Conservation (phyloP, 2,329 filamentous ascomycete species). For the Ophiosphaerella korrae region DNA sequence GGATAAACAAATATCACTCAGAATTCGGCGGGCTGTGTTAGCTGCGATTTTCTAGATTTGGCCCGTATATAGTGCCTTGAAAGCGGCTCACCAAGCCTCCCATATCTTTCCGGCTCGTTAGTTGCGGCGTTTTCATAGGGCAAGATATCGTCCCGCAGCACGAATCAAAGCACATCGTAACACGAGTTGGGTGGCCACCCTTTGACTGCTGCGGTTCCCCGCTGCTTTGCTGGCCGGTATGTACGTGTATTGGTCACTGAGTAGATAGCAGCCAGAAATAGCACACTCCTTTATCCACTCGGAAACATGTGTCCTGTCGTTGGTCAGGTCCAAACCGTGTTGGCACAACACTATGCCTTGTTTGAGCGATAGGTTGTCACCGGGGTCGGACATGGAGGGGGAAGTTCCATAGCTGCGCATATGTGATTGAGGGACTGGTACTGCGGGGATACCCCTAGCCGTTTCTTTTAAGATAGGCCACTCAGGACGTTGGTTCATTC, state of each 20-base stretch:
- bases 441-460: too few relatives aligned
- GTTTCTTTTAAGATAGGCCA: not conserved
- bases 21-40: too few relatives aligned
- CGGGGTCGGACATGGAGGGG: conserved; percentile 8
- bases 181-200: not conserved
- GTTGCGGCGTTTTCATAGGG: not conserved
- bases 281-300: not conserved
- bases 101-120: too few relatives aligned
- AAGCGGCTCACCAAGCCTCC: too few relatives aligned
- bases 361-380: not conserved
- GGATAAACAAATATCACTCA: too few relatives aligned
- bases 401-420: not conserved
- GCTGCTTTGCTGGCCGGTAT: not conserved
- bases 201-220: conserved; percentile 8
- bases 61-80: too few relatives aligned
- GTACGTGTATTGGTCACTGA: not conserved
- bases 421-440: too few relatives aligned
- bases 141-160: conserved; percentile 4
- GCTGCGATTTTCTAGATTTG: too few relatives aligned
- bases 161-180: conserved; percentile 3
- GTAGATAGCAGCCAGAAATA: conserved; percentile 1
- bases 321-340: not conserved
- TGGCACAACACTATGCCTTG: not conserved
- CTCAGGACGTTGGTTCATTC: too few relatives aligned
- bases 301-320: not conserved